These are phyloP conservation scores for Seiridium cupressi DNA, from an alignment of 2,329 filamentous ascomycete genomes.

Conservation along the genomic window DNA sequence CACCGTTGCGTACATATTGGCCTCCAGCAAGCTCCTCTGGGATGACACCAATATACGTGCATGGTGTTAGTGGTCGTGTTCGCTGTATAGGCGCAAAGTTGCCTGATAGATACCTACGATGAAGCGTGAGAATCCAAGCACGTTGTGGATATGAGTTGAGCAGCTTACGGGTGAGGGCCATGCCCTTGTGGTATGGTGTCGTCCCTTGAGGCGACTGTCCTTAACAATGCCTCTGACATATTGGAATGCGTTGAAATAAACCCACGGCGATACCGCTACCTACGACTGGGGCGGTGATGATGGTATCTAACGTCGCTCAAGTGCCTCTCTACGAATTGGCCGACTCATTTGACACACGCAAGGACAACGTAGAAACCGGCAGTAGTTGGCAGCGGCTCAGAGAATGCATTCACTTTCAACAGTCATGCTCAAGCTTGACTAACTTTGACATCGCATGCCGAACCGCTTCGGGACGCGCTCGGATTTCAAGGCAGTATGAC, in stretches of 20 bases:
- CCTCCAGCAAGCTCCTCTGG: constrained; percentile 66
- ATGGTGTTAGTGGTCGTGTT: constrained; percentile 54
- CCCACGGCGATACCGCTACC: neutral
- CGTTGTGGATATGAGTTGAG: neutral
- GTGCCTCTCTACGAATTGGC: neutral
- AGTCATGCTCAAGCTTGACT: neutral
- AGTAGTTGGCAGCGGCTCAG: no score
- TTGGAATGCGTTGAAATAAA: neutral
- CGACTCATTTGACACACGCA: neutral
- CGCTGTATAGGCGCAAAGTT: constrained; percentile 68
- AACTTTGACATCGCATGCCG: neutral
- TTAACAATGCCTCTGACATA: constrained; percentile 9
- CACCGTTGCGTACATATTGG: constrained; percentile 71
- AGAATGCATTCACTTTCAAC: neutral
- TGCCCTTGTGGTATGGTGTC: neutral
- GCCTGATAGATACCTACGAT: constrained; percentile 55
- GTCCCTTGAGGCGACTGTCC: neutral
- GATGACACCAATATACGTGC: constrained; percentile 55
- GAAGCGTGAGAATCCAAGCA: constrained; percentile 2
- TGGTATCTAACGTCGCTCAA: no score
- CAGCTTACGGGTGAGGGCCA: constrained; percentile 24
- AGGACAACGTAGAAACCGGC: no score
- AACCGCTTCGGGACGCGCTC: no score
- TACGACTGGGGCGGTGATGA: neutral
- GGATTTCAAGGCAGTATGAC: neutral